phyloP scores from a whole-genome alignment of 2,329 filamentous ascomycete genomes.

The Neoscytalidium dimidiatum region DNA sequence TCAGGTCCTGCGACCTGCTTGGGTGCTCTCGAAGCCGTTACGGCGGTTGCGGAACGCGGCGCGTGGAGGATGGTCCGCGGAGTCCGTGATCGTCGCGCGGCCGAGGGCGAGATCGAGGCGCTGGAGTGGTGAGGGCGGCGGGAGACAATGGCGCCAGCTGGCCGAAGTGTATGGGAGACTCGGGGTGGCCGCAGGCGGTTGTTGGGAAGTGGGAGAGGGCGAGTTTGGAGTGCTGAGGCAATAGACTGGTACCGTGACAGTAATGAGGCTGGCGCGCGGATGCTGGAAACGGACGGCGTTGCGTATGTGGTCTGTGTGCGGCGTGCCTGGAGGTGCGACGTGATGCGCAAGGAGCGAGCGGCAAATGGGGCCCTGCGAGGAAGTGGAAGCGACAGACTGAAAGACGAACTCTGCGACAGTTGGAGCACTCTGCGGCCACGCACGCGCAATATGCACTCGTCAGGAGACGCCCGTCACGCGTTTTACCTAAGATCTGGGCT shows the following conservation, averaged over 20 bases:
- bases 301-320: conserved; percentile 18
- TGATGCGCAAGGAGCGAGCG: conserved; percentile 17
- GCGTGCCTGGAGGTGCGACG: conserved; percentile 18
- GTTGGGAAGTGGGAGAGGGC: background rate
- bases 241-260: background rate
- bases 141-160: conserved; percentile 11
- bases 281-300: conserved; percentile 11
- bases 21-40: background rate
- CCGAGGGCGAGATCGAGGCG: background rate
- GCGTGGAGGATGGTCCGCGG: conserved; percentile 3
- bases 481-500: conserved; percentile 2
- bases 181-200: background rate
- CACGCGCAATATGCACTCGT: conserved; percentile 12
- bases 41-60: background rate
- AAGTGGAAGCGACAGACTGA: conserved; percentile 14
- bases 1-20: conserved; percentile 14
- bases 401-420: conserved; percentile 7
- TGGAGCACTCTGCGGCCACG: conserved; percentile 11
- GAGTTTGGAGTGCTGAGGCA: conserved; percentile 8
- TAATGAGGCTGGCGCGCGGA: conserved; percentile 9
- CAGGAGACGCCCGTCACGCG: conserved; percentile 13
- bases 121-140: background rate
- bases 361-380: conserved; percentile 16
- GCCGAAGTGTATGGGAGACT: background rate
- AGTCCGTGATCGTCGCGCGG: conserved; percentile 10